Percentiles rank a stretch among this genome's conserved stretches.
phyloP scores from a whole-genome alignment of 192 early-diverging fungal genomes.

The Radiomyces spectabilis region DNA sequence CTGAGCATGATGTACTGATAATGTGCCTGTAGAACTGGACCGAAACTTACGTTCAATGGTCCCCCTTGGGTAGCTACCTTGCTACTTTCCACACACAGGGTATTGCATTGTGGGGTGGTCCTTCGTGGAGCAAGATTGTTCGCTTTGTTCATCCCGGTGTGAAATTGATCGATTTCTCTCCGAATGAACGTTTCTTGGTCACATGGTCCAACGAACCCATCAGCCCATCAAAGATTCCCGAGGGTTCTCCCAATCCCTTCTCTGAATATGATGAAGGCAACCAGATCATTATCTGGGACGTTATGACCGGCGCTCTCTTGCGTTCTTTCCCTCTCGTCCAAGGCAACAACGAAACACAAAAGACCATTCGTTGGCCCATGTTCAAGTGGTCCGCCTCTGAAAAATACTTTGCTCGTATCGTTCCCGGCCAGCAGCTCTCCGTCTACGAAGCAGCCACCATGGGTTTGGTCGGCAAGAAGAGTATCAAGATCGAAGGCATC shows the following conservation, averaged over 20 bases:
- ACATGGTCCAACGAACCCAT: conserved; percentile 89
- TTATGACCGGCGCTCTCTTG: conserved; percentile 73
- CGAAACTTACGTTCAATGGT: conserved; percentile 91
- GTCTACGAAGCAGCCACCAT: conserved; percentile 94
- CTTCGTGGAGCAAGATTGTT: conserved; percentile 82
- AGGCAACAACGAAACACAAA: conserved; percentile 34
- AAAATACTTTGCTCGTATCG: conserved; percentile 88
- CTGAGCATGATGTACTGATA: background rate
- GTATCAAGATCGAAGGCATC: conserved; percentile 75
- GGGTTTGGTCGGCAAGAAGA: conserved; percentile 92
- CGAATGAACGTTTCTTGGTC: conserved; percentile 89
- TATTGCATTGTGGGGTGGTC: conserved; percentile 94
- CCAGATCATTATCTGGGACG: conserved; percentile 86
- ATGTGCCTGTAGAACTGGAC: conserved; percentile 79
- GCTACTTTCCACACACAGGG: conserved; percentile 92
- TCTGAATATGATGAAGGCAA: conserved; percentile 64
- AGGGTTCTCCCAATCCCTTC: conserved; percentile 67
- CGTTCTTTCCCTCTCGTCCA: conserved; percentile 77
- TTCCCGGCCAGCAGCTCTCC: conserved; percentile 63
- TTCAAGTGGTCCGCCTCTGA: conserved; percentile 97
- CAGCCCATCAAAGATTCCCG: conserved; percentile 39
- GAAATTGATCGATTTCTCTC: conserved; percentile 86
- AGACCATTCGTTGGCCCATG: conserved; percentile 79
- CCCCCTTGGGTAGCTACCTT: conserved; percentile 89
- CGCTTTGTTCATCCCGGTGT: conserved; percentile 90